These are phyloP conservation scores for Pilobolus umbonatus DNA, from an alignment of 192 early-diverging fungal species.

Conservation along the genomic window DNA sequence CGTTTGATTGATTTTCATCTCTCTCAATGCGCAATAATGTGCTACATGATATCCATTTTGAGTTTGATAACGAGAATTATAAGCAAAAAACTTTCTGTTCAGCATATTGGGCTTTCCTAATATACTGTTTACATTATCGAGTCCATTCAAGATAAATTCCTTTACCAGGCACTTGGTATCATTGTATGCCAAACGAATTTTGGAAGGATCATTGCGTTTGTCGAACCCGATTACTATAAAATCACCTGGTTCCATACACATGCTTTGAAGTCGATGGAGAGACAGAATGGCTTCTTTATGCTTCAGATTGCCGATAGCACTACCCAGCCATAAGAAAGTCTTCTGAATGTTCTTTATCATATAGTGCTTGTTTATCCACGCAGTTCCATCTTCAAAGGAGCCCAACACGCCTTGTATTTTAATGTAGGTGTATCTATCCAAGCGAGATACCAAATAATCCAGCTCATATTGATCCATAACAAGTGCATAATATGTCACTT, in stretches of 20 bases:
- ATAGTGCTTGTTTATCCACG: slow-evolving; percentile 40
- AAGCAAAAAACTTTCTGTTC: slow-evolving; percentile 61
- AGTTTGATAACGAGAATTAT: slow-evolving; percentile 70
- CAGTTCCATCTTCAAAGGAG: slow-evolving; percentile 81
- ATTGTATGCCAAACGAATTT: slow-evolving; percentile 81
- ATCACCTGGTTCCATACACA: slow-evolving; percentile 63
- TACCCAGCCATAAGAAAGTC: slow-evolving; percentile 84
- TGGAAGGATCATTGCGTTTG: slow-evolving; percentile 62
- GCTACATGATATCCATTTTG: slow-evolving; percentile 72
- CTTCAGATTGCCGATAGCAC: slow-evolving; percentile 78
- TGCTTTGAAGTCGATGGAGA: slow-evolving; percentile 49
- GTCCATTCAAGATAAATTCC: slow-evolving; percentile 81
- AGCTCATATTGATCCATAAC: slow-evolving; percentile 80
- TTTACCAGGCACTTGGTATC: slow-evolving; percentile 70
- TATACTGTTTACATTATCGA: slow-evolving; percentile 71
- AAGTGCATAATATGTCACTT: slow-evolving; percentile 82
- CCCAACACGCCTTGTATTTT: slow-evolving; percentile 77
- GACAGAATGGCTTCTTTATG: slow-evolving; percentile 63
- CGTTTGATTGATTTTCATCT: slow-evolving; percentile 47
- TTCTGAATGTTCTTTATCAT: slow-evolving; percentile 44
- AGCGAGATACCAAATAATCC: slow-evolving; percentile 57
- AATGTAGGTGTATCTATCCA: slow-evolving; percentile 64
- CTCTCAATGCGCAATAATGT: slow-evolving; percentile 57
- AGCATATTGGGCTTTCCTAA: slow-evolving; percentile 48
- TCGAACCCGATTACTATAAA: slow-evolving; percentile 84